Percentiles rank a stretch among this genome's conserved stretches.
phyloP scores from a whole-genome alignment of 1,284 basidiomycete genomes.

The Rhizoctonia solani region DNA sequence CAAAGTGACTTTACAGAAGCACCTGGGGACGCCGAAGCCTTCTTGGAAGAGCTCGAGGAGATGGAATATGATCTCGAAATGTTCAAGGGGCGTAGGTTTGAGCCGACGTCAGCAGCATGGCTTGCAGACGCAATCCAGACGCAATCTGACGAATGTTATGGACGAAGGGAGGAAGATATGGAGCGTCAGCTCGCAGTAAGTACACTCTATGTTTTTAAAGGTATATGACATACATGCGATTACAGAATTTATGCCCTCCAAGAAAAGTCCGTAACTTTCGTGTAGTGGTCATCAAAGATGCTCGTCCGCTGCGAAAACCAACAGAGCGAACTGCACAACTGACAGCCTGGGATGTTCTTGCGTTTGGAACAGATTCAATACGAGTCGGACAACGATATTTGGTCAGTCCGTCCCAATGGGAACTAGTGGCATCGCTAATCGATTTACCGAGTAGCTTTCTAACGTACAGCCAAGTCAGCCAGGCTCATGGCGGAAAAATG shows the following conservation, averaged over 20 bases:
- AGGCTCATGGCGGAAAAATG: conserved; percentile 64
- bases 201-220: conserved; percentile 32
- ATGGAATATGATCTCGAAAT: conserved; percentile 46
- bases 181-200: conserved; percentile 70
- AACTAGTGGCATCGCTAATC: background rate
- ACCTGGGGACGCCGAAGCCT: conserved; percentile 62
- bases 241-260: conserved; percentile 70
- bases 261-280: conserved; percentile 82
- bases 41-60: conserved; percentile 69
- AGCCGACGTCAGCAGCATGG: conserved; percentile 55
- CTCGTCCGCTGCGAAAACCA: conserved; percentile 55
- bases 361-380: conserved; percentile 59
- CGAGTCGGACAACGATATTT: conserved; percentile 70
- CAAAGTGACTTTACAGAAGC: conserved; percentile 47
- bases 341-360: conserved; percentile 81
- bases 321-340: conserved; percentile 68
- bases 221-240: background rate
- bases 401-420: conserved; percentile 50
- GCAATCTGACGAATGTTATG: conserved; percentile 56
- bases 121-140: conserved; percentile 61
- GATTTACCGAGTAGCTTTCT: conserved; percentile 52
- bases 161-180: conserved; percentile 60
- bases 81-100: conserved; percentile 47
- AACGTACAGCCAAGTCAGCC: conserved; percentile 64
- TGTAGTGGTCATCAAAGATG: conserved; percentile 76